Evolutionary conservation across 345 rosid species (phyloP), one percentile per base, ranked within the genome.

Genomic region (Hevea brasiliensis): DNA sequence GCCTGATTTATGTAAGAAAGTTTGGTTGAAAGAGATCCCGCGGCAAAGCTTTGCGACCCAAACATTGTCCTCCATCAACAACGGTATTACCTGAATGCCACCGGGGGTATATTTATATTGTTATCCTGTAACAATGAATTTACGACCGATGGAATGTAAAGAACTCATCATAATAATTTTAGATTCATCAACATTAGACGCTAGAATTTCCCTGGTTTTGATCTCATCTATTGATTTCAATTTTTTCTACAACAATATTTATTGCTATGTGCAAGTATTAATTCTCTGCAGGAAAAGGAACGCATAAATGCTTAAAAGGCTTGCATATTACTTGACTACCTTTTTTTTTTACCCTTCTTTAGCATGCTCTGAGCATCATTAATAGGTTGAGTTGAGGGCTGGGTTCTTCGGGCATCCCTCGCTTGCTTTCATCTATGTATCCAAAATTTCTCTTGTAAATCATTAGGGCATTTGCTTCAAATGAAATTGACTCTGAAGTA

Each of bases 211-310:
- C 54, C 20, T 56, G 5, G 3, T 6, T 8, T 23, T 15, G 20
- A 41, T 73, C 27, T 24, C 42, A 60, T 20, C 54, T 21, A 37
- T 59, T 29, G 60, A 51, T 67, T 51, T 67, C 71, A 53, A 51
- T 12, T 48, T 66, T 45, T 66, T 13, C 10, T 59, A 4, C 13
- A 4, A 32, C 37, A 32, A 32, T 32, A 32, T 32, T 2, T 32
- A 32, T 4, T 32, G 37, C 37, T 32, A 4, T 1, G 53, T 10
- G 53, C 15, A 17, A 48, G 15, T 9, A 48, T 53, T 53, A n/a
- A 2, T 53, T 20, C 3, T 18, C 57, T 8, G 20, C 57, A 3
- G 23, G 24, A 53, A 53, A 53, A 23, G 6, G 24, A 53, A 5
- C 17, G 24, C 11, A 20, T 8, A 4, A 21, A 53, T 18, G 53